A percentile compares a stretch with the other conserved stretches of the same genome.
phyloP scores from a whole-genome alignment of 306 rosid genomes.

The Glycine soja region DNA sequence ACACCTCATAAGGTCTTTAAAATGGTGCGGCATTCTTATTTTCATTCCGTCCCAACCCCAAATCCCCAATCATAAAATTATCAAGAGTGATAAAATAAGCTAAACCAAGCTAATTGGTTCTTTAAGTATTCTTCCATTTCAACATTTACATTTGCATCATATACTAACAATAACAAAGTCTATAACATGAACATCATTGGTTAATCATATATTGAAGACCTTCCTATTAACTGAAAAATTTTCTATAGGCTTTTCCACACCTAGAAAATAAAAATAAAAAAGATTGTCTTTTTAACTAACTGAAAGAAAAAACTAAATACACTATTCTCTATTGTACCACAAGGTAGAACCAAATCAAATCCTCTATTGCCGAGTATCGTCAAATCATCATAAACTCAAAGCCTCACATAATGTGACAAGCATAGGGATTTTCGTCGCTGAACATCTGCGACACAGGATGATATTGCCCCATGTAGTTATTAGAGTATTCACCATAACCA shows the following conservation, averaged over 20 bases:
- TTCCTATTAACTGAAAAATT: neutral
- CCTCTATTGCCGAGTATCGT: neutral
- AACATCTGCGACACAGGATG: slow-evolving; percentile 66
- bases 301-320: neutral
- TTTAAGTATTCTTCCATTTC: neutral
- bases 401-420: slow-evolving; percentile 73
- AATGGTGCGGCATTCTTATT: neutral
- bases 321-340: too few relatives aligned
- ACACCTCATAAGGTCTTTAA: neutral
- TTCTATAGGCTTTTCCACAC: neutral
- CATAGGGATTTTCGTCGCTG: slow-evolving; percentile 91
- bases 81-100: neutral
- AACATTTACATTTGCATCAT: slow-evolving; percentile 16
- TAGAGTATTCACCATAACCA: slow-evolving; percentile 40
- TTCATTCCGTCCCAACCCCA: neutral
- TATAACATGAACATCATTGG: neutral
- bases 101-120: neutral
- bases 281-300: neutral
- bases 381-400: neutral
- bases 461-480: slow-evolving; percentile 35
- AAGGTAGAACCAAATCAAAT: too few relatives aligned
- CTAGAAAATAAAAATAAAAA: neutral
- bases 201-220: neutral
- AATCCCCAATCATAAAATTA: neutral
- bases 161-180: neutral